Conservation (phyloP, 139 green algal genomes). For the Closterium sp. region DNA sequence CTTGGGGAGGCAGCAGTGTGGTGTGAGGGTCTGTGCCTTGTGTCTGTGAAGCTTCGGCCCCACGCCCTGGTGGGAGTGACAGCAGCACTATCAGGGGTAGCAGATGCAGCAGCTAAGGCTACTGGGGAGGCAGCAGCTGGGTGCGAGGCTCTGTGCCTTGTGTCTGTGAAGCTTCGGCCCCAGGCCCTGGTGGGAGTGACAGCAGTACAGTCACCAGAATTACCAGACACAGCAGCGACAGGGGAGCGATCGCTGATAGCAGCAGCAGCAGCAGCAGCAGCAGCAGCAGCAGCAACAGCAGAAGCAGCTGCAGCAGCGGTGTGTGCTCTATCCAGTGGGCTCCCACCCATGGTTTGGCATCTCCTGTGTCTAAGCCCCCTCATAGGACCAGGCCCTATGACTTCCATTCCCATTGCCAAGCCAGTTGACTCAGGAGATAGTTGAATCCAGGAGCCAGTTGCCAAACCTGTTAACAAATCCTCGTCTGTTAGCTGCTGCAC, state of each 20-base stretch:
- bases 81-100: background rate
- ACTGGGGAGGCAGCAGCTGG: background rate
- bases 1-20: background rate
- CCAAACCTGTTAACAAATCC: too few species aligned
- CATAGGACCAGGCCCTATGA: background rate
- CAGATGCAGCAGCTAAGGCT: background rate
- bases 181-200: background rate
- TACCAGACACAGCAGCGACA: background rate
- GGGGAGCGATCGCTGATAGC: background rate
- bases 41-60: background rate
- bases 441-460: too few species aligned
- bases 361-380: background rate
- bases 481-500: too few species aligned
- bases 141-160: background rate
- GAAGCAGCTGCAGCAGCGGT: background rate
- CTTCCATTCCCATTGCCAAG: background rate
- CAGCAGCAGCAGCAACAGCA: background rate
- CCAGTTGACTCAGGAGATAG: background rate
- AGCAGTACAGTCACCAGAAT: background rate
- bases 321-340: background rate
- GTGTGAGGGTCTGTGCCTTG: background rate
- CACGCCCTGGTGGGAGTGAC: background rate
- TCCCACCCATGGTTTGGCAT: background rate
- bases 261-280: too few species aligned
- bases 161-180: background rate